Percentiles rank a stretch among this genome's conserved stretches.
phyloP scores from a whole-genome alignment of 495 filamentous ascomycete genomes.

The Penicillium cosmopolitanum region DNA sequence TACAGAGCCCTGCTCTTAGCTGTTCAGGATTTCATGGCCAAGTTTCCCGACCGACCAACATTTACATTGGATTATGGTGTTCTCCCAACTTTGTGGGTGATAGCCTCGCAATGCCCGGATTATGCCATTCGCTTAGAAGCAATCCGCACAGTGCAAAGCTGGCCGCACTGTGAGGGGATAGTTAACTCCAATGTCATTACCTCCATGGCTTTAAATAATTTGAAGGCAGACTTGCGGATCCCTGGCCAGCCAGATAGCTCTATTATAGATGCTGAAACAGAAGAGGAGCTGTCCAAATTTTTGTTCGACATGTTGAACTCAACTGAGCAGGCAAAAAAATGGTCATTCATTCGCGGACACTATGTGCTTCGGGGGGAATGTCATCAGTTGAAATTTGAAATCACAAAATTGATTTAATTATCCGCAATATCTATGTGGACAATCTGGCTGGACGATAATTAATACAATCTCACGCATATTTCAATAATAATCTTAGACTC shows the following conservation, averaged over 20 bases:
- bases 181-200: slow-evolving; percentile 19
- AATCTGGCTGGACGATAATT: background rate
- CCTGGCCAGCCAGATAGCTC: slow-evolving; percentile 2
- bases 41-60: slow-evolving; percentile 18
- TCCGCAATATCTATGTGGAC: background rate
- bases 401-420: background rate
- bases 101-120: slow-evolving; percentile 20
- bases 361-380: background rate
- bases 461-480: no score
- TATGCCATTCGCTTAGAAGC: slow-evolving; percentile 20
- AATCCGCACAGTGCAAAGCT: slow-evolving; percentile 13
- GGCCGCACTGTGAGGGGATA: slow-evolving; percentile 27
- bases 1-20: slow-evolving; percentile 10
- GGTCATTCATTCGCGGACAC: slow-evolving; percentile 16
- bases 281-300: slow-evolving; percentile 15
- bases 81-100: slow-evolving; percentile 13
- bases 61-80: slow-evolving; percentile 24
- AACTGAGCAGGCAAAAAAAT: slow-evolving; percentile 11
- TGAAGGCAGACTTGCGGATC: slow-evolving; percentile 15
- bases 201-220: slow-evolving; percentile 11
- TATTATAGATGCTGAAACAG: slow-evolving; percentile 8
- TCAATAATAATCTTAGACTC: background rate
- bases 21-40: slow-evolving; percentile 10
- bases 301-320: slow-evolving; percentile 16
- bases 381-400: background rate